Base-by-base conservation (phyloP, 2,329 filamentous ascomycete species). In the Cryoendolithus antarcticus region DNA sequence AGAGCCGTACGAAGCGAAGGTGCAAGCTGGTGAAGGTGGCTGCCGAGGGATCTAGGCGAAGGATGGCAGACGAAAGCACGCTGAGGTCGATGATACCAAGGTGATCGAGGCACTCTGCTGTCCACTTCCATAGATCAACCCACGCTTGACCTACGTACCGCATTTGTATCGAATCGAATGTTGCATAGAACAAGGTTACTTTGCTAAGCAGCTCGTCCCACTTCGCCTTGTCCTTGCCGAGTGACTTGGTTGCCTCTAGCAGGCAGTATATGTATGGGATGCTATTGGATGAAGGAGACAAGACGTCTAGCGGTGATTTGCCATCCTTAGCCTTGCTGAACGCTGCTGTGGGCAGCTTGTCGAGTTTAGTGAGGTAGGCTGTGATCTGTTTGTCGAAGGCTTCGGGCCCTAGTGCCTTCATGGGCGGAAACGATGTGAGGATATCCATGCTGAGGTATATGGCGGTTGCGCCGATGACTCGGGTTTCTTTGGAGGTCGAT, bases 11-110 rank as follows among this genome's bases (percentile, higher is more conserved):
- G 27, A 84, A 64, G 9, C 61, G 53, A 30, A 80, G 57, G 49
- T 86, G 80, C 21, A 67, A 67, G 4, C 71, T 71, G 4, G 80
- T 86, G 48, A 86, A 75, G 38, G 80, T 72, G 37, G 72, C 72
- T 21, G 72, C 75, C 9, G 70, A 70, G 2, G 80, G 77, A 47
- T 88, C 81, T 41, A 88, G 63, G 39, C 72, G 72, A 9, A 77
- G 61, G 46, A 88, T 69, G 3, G 76, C 78, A 51, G 61, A 57
- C 39, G 61, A 57, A 27, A 69, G 58, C 4, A 61, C 56, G 9
- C 55, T 52, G 37, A 68, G 31, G 35, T 50, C 39, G 30, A 38
- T 28, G 30, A 47, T 38, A 10, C 39, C 35, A 9, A 51, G 30
- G 15, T 33, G 32, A 29, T 40, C 32, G 10, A 19, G 15, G 15